Conservation (phyloP, 345 rosid genomes). For the Eucalyptus caleyi region DNA sequence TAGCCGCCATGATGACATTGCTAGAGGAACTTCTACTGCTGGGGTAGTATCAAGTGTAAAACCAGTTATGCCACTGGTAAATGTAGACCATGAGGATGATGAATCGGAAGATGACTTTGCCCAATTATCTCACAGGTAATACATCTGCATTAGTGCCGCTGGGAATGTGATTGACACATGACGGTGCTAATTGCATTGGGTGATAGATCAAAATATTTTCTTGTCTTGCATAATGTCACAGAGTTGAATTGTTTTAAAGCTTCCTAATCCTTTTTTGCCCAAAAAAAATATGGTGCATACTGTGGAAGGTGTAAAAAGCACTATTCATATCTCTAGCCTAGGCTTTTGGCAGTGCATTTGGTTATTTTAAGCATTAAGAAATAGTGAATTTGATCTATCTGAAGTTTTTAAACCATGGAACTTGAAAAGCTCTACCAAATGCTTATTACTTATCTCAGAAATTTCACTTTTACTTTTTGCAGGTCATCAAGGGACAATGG, state of each 20-base stretch:
- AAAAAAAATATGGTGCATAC: neutral
- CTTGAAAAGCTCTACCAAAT: neutral
- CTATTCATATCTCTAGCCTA: neutral
- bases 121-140: conserved; percentile 77
- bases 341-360: neutral
- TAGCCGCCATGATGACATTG: conserved; percentile 71
- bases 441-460: neutral
- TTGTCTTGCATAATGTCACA: neutral
- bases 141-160: neutral
- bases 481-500: conserved; percentile 65
- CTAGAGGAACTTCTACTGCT: conserved; percentile 32
- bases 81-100: conserved; percentile 71
- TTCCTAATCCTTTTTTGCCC: neutral
- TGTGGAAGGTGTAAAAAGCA: neutral
- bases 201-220: neutral
- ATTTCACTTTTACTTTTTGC: neutral
- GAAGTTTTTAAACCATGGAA: neutral
- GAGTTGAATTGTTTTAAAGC: neutral
- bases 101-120: conserved; percentile 83
- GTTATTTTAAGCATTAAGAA: neutral
- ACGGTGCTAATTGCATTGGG: neutral
- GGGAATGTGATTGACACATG: neutral
- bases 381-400: neutral
- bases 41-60: conserved; percentile 4
- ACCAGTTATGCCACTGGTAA: conserved; percentile 36